A percentile compares a stretch with the other conserved stretches of the same genome.
phyloP scores from a whole-genome alignment of 441 rosid species.

The Biscutella laevigata region DNA sequence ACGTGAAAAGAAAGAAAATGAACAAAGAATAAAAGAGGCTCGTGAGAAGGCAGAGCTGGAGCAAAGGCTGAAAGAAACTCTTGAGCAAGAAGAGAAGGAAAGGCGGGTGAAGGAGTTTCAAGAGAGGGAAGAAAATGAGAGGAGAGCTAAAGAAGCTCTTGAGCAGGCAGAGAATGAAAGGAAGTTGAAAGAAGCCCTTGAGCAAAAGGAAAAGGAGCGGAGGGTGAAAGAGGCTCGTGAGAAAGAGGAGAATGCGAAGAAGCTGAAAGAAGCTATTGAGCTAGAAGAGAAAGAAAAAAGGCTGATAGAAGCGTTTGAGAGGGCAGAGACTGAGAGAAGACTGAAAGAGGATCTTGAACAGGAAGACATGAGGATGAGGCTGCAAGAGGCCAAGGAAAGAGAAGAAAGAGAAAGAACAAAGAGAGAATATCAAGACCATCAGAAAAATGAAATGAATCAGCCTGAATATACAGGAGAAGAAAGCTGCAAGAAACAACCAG shows the following conservation, averaged over 20 bases:
- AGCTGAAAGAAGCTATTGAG: constrained; percentile 28
- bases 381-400: constrained; percentile 17
- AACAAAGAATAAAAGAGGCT: constrained; percentile 34
- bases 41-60: constrained; percentile 35
- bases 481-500: constrained; percentile 13
- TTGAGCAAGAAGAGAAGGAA: constrained; percentile 29
- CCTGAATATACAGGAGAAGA: constrained; percentile 26
- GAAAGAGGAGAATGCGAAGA: constrained; percentile 34
- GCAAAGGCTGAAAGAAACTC: constrained; percentile 30
- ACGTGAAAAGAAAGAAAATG: constrained; percentile 31
- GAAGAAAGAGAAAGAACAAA: constrained; percentile 18
- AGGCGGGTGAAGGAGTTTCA: constrained; percentile 22
- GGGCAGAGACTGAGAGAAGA: constrained; percentile 37
- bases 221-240: constrained; percentile 27
- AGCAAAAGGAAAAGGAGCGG: constrained; percentile 34
- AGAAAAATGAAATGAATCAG: constrained; percentile 21
- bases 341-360: constrained; percentile 28
- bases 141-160: constrained; percentile 25
- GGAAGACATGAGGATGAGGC: constrained; percentile 23
- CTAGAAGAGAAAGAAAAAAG: constrained; percentile 34
- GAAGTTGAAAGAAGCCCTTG: constrained; percentile 21
- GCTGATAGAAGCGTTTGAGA: constrained; percentile 30
- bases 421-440: constrained; percentile 16
- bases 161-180: constrained; percentile 32
- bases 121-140: constrained; percentile 35